A percentile compares a stretch with the other conserved stretches of the same genome.
Evolutionary conservation across 2,329 filamentous ascomycete species (phyloP).

Genomic region (Ciborinia camelliae): DNA sequence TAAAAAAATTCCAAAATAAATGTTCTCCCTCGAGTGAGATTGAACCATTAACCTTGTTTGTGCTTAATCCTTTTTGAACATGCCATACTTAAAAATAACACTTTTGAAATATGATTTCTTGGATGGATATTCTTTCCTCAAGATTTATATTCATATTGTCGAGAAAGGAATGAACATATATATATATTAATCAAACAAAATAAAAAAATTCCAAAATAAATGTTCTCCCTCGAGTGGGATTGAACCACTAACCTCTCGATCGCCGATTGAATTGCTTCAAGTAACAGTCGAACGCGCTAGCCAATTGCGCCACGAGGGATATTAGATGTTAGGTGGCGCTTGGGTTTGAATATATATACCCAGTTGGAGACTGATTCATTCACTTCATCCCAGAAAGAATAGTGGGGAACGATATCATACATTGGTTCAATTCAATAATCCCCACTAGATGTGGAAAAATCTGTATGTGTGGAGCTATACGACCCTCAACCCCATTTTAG

Average conservation of each 20-base stretch:
- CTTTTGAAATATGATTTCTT: no score
- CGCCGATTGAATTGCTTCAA: no score
- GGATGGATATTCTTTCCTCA: no score
- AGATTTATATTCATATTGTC: no score
- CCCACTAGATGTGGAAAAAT: neutral
- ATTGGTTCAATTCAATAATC: neutral
- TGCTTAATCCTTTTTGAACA: no score
- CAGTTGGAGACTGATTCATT: rapidly evolving
- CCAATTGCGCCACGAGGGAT: slow-evolving; percentile 17
- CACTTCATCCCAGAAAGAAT: rapidly evolving
- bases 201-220: no score
- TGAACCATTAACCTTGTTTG: slow-evolving; percentile 15
- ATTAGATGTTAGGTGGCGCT: rapidly evolving
- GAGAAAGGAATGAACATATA: no score
- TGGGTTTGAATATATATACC: rapidly evolving
- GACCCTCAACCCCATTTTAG: neutral
- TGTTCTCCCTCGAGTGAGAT: slow-evolving; percentile 6
- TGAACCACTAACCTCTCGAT: slow-evolving; percentile 17
- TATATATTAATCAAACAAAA: no score
- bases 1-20: no score
- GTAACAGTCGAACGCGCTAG: slow-evolving; percentile 17
- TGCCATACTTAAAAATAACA: no score
- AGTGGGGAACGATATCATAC: neutral
- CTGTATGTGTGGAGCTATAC: neutral
- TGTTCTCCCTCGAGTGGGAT: slow-evolving; percentile 8